These are phyloP conservation scores for Pulveroboletus sp. DNA, from an alignment of 1,284 basidiomycete species.

Conservation along the genomic window DNA sequence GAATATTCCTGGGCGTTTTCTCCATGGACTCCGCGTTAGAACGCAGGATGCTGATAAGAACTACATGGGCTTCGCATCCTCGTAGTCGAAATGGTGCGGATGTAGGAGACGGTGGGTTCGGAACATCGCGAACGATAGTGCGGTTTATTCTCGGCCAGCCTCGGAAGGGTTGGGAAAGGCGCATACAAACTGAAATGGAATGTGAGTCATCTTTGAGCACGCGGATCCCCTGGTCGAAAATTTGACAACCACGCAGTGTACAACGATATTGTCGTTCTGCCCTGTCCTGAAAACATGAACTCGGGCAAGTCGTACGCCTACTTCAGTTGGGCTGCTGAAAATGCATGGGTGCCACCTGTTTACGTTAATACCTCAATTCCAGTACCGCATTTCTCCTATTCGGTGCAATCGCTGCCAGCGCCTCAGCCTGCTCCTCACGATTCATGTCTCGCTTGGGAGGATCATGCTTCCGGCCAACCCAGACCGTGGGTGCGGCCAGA, in stretches of 20 bases:
- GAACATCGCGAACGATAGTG: conserved; percentile 86
- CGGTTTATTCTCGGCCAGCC: conserved; percentile 93
- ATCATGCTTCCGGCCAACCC: conserved; percentile 45
- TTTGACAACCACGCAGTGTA: conserved; percentile 55
- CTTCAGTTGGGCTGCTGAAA: conserved; percentile 87
- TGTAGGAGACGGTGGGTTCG: conserved; percentile 64
- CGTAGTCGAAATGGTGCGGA: conserved; percentile 75
- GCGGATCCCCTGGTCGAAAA: background rate
- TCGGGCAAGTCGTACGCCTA: conserved; percentile 83
- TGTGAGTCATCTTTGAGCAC: conserved; percentile 52
- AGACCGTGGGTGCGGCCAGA: conserved; percentile 79
- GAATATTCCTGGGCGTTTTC: conserved; percentile 90
- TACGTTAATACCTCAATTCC: conserved; percentile 48
- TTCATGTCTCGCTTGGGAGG: conserved; percentile 54
- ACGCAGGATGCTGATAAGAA: conserved; percentile 86
- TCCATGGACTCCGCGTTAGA: conserved; percentile 86
- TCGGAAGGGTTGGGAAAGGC: conserved; percentile 73
- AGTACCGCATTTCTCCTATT: conserved; percentile 58
- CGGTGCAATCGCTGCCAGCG: conserved; percentile 52
- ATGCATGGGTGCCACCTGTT: conserved; percentile 88
- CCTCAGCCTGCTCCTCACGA: conserved; percentile 69
- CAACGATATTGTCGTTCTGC: conserved; percentile 87
- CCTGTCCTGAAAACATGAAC: conserved; percentile 91
- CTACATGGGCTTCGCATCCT: conserved; percentile 86
- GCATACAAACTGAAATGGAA: conserved; percentile 89